Percentiles rank a stretch among this genome's conserved stretches.
Conservation (phyloP, 768 basidiomycete genomes). For the Trametes cingulata region DNA sequence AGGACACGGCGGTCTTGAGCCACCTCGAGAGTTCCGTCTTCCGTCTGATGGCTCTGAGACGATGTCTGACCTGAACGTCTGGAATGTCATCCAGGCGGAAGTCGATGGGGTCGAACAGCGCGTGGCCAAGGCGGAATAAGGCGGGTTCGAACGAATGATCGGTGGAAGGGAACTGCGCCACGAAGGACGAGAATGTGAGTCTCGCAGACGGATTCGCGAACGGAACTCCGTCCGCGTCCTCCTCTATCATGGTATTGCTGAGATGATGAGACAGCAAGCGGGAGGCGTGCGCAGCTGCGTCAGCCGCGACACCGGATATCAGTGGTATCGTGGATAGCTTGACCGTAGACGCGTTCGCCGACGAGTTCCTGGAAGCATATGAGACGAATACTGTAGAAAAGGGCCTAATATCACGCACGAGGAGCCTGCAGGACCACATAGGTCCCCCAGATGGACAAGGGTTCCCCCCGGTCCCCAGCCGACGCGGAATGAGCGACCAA, state of each 20-base stretch:
- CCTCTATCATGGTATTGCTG: constrained; percentile 66
- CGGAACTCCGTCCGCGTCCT: constrained; percentile 70
- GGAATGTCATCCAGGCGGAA: constrained; percentile 56
- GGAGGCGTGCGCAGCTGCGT: constrained; percentile 45
- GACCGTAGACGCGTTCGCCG: constrained; percentile 66
- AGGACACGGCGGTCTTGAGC: constrained; percentile 73
- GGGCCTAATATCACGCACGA: constrained; percentile 44
- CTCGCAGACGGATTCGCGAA: constrained; percentile 61
- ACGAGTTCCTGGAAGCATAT: constrained; percentile 41
- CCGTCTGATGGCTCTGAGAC: constrained; percentile 63
- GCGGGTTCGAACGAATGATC: constrained; percentile 75
- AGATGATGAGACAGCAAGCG: constrained; percentile 79
- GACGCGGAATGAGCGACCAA: constrained; percentile 87
- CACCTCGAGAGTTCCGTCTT: constrained; percentile 82
- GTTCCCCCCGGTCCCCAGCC: constrained; percentile 86
- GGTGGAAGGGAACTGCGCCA: constrained; percentile 64
- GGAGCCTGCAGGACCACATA: constrained; percentile 59
- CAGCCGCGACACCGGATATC: constrained; percentile 34
- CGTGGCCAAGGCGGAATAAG: constrained; percentile 85
- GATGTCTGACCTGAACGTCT: constrained; percentile 62
- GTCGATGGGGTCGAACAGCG: constrained; percentile 85
- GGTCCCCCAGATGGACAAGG: constrained; percentile 72
- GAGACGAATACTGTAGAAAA: constrained; percentile 1
- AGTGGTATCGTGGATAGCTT: constrained; percentile 51
- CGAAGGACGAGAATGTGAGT: constrained; percentile 80